Percentiles rank a stretch among this genome's conserved stretches.
Evolutionary conservation across 192 early-diverging fungal species (phyloP).

Genomic region (Entomortierella parvispora): DNA sequence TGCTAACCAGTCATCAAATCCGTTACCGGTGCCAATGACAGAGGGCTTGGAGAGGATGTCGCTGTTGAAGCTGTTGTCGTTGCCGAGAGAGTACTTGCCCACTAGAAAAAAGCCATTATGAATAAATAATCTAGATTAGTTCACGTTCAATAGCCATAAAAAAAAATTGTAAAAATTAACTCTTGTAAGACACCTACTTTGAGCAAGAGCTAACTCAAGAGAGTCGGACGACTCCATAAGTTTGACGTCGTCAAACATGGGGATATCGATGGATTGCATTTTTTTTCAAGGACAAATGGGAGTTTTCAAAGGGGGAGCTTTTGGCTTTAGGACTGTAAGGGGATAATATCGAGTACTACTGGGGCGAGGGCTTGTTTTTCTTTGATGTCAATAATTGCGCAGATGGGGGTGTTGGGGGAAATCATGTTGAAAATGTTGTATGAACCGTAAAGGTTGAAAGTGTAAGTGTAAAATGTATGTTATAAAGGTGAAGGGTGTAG

Average conservation of each 20-base stretch:
- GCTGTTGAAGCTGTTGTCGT: background rate
- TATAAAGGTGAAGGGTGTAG: slow-evolving; percentile 7
- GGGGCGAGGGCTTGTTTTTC: slow-evolving; percentile 18
- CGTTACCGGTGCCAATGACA: slow-evolving; percentile 14
- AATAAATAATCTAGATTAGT: background rate
- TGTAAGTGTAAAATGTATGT: slow-evolving; percentile 15
- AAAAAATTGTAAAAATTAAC: background rate
- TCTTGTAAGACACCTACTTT: slow-evolving; percentile 22
- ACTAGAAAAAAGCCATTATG: slow-evolving; percentile 10
- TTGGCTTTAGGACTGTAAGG: slow-evolving; percentile 49
- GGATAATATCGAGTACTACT: slow-evolving; percentile 27
- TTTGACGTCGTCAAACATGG: slow-evolving; percentile 49
- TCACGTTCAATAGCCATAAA: background rate
- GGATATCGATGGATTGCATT: slow-evolving; percentile 37
- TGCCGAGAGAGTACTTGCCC: slow-evolving; percentile 24
- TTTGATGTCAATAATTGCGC: slow-evolving; percentile 37
- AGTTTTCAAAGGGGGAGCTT: slow-evolving; percentile 1
- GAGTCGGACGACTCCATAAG: slow-evolving; percentile 47
- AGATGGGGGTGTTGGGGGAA: slow-evolving; percentile 43
- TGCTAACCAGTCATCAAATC: slow-evolving; percentile 51
- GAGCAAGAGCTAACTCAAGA: slow-evolving; percentile 49
- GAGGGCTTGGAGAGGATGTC: slow-evolving; percentile 22
- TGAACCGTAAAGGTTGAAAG: slow-evolving; percentile 27
- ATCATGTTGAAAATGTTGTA: slow-evolving; percentile 43
- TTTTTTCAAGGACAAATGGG: background rate